phyloP scores from a whole-genome alignment of 768 basidiomycete genomes.

The Xerocomellus chrysenteron region DNA sequence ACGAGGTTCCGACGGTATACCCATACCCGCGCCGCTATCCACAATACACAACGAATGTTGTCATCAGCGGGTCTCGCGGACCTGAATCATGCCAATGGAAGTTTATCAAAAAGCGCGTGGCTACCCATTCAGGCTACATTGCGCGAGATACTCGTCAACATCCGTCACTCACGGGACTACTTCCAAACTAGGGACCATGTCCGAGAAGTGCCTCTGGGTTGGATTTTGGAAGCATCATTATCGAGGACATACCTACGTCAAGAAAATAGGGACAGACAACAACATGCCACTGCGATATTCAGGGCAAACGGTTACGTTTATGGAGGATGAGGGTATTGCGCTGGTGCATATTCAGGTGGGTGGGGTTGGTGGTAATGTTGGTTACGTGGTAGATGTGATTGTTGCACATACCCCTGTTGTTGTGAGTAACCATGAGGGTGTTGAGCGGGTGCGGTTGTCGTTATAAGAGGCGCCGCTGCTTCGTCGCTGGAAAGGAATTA shows the following conservation, averaged over 20 bases:
- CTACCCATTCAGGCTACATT: background rate
- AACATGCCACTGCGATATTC: background rate
- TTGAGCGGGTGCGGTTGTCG: conserved; percentile 3
- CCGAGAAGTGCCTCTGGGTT: background rate
- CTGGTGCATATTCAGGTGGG: conserved; percentile 11
- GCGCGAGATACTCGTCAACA: background rate
- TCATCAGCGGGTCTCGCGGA: background rate
- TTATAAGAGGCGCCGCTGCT: conserved; percentile 17
- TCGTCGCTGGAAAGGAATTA: conserved; percentile 24
- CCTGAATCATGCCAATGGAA: background rate
- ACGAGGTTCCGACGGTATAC: background rate
- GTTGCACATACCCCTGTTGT: conserved; percentile 9
- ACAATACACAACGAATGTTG: background rate
- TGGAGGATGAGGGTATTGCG: conserved; percentile 17
- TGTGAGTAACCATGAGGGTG: conserved; percentile 8
- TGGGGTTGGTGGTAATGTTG: conserved; percentile 9
- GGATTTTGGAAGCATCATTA: background rate
- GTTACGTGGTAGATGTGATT: conserved; percentile 5
- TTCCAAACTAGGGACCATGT: background rate
- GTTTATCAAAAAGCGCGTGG: background rate
- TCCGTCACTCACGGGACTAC: background rate
- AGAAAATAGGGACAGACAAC: background rate
- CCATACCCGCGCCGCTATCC: background rate
- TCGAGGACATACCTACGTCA: background rate
- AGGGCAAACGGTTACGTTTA: background rate